These are phyloP conservation scores for Xylaria hypoxylon DNA, from an alignment of 2,329 filamentous ascomycete species.

Conservation along the genomic window DNA sequence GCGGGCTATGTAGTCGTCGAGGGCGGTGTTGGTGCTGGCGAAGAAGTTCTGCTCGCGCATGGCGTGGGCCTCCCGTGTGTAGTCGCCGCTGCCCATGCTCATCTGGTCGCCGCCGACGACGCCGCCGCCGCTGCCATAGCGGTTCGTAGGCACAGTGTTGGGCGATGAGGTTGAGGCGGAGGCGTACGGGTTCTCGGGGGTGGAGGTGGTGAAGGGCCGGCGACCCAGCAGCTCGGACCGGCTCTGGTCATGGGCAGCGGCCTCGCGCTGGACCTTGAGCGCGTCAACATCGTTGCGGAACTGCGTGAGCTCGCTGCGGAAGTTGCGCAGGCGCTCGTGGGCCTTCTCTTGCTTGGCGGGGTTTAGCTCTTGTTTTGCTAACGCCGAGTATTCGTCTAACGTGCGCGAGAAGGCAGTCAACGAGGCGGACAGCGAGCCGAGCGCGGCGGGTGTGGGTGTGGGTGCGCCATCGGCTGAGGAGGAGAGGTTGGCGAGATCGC, in stretches of 20 bases:
- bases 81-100: constrained; percentile 68
- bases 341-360: constrained; percentile 93
- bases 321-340: constrained; percentile 84
- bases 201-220: constrained; percentile 80
- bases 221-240: constrained; percentile 86
- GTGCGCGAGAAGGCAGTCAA: constrained; percentile 81
- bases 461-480: constrained; percentile 59
- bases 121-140: constrained; percentile 52
- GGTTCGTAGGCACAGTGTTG: constrained; percentile 55
- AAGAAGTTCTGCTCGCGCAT: constrained; percentile 93
- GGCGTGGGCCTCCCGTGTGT: constrained; percentile 81
- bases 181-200: constrained; percentile 93
- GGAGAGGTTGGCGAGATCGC: constrained; percentile 78
- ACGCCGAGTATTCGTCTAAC: constrained; percentile 88
- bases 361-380: constrained; percentile 90
- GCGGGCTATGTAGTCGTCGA: constrained; percentile 94
- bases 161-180: constrained; percentile 50
- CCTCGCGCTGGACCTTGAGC: constrained; percentile 81
- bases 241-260: constrained; percentile 73
- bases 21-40: constrained; percentile 79
- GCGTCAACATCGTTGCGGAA: constrained; percentile 82
- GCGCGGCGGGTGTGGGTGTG: constrained; percentile 66
- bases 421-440: constrained; percentile 78
- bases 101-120: constrained; percentile 52
- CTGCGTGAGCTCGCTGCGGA: constrained; percentile 82